Evolutionary conservation across 768 basidiomycete genomes (phyloP).

Genomic region (Kwoniella bestiolae): DNA sequence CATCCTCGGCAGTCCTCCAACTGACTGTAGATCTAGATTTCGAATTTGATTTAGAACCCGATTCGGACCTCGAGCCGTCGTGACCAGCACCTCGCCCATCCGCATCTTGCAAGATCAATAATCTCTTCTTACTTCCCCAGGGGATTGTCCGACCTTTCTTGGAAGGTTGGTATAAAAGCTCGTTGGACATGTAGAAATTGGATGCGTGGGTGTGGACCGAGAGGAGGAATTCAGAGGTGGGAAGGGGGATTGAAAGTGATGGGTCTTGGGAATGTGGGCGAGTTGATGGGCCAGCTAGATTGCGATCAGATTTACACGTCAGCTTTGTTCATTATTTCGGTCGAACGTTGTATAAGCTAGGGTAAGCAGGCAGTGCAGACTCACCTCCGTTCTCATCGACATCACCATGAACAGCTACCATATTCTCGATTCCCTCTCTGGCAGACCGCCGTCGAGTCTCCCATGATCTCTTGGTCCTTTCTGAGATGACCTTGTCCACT

Average conservation of each 20-base stretch:
- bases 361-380: background rate
- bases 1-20: conserved; percentile 24
- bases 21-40: background rate
- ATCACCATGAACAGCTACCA: background rate
- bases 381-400: background rate
- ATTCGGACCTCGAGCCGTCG: background rate
- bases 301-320: too few species aligned
- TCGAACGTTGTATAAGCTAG: conserved; percentile 1
- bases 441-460: conserved; percentile 15
- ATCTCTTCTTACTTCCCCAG: conserved; percentile 31
- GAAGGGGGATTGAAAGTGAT: background rate
- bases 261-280: background rate
- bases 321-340: too few species aligned
- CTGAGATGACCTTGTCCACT: conserved; percentile 10
- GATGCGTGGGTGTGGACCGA: conserved; percentile 20
- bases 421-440: background rate
- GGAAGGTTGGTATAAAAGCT: conserved; percentile 10
- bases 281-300: background rate
- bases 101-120: conserved; percentile 15
- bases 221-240: conserved; percentile 27
- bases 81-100: background rate
- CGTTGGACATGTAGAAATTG: conserved; percentile 21
- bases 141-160: conserved; percentile 16
- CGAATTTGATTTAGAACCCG: background rate
- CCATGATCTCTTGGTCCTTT: conserved; percentile 22